phyloP scores from a whole-genome alignment of 31 red algal species.

The Porphyra umbilicalis region DNA sequence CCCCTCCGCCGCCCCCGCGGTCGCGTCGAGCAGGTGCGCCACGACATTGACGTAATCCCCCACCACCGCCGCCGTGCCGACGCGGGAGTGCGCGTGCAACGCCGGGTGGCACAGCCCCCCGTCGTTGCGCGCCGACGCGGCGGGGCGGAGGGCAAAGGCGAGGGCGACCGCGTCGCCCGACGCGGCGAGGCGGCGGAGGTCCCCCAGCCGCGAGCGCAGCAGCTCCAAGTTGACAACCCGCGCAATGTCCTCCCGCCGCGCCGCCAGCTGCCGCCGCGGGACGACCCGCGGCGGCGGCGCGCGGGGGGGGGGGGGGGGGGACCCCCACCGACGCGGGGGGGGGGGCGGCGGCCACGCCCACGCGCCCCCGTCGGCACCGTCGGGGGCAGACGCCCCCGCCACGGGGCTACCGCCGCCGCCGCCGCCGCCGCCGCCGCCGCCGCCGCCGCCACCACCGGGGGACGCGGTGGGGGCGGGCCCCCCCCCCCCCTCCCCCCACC shows the following conservation, averaged over 20 bases:
- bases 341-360: background rate
- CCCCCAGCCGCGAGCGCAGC: constrained; percentile 7
- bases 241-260: background rate
- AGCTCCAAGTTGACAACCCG: background rate
- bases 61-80: constrained; percentile 65
- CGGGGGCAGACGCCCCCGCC: constrained; percentile 14
- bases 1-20: constrained; percentile 20
- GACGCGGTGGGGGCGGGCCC: background rate
- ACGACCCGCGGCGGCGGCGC: background rate
- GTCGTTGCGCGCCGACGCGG: constrained; percentile 62
- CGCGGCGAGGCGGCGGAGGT: constrained; percentile 18
- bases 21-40: constrained; percentile 54
- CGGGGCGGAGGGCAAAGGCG: constrained; percentile 44
- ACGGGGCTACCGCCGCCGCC: constrained; percentile 18
- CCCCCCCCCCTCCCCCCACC: constrained; percentile 5
- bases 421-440: background rate
- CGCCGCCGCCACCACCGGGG: background rate
- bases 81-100: constrained; percentile 51
- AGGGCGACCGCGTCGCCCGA: constrained; percentile 42
- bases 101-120: constrained; percentile 80
- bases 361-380: too few relatives aligned
- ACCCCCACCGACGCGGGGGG: background rate
- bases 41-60: constrained; percentile 90
- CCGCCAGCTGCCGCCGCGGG: background rate
- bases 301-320: background rate